phyloP scores from a whole-genome alignment of 805 yeast genomes.

The Saturnispora quitensis region DNA sequence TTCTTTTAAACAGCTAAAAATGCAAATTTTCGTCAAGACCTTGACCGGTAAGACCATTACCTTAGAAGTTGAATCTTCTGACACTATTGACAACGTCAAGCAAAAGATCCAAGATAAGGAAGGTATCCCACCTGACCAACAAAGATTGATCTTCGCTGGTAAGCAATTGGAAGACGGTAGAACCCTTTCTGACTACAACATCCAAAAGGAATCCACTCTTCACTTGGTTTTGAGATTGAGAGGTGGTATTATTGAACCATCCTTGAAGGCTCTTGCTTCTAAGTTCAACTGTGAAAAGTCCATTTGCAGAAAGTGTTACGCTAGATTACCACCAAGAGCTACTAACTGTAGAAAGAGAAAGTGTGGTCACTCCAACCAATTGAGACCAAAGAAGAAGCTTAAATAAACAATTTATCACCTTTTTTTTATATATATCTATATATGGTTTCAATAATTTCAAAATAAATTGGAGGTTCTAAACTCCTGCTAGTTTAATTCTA shows the following conservation, averaged over 20 bases:
- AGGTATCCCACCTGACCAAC: constrained; percentile 96
- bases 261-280: constrained; percentile 97
- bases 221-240: constrained; percentile 60
- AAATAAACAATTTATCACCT: constrained; percentile 44
- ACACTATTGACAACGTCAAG: constrained; percentile 92
- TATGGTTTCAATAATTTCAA: background rate
- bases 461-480: background rate
- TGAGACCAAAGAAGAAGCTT: constrained; percentile 99
- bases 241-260: constrained; percentile 96
- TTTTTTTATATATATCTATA: no score
- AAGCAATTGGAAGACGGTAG: constrained; percentile 95
- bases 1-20: constrained; percentile 26
- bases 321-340: constrained; percentile 99
- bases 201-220: constrained; percentile 78
- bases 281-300: constrained; percentile 99
- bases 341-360: constrained; percentile 99
- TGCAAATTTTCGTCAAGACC: constrained; percentile 99
- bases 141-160: constrained; percentile 91
- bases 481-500: background rate
- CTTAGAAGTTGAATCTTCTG: constrained; percentile 81
- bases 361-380: constrained; percentile 99
- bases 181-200: constrained; percentile 89
- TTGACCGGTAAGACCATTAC: constrained; percentile 97
- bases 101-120: constrained; percentile 94
- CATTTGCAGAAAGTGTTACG: constrained; percentile 99